These are phyloP conservation scores for Syncephalastrum contaminatum DNA, from an alignment of 371 early-diverging fungal species.

Conservation along the genomic window DNA sequence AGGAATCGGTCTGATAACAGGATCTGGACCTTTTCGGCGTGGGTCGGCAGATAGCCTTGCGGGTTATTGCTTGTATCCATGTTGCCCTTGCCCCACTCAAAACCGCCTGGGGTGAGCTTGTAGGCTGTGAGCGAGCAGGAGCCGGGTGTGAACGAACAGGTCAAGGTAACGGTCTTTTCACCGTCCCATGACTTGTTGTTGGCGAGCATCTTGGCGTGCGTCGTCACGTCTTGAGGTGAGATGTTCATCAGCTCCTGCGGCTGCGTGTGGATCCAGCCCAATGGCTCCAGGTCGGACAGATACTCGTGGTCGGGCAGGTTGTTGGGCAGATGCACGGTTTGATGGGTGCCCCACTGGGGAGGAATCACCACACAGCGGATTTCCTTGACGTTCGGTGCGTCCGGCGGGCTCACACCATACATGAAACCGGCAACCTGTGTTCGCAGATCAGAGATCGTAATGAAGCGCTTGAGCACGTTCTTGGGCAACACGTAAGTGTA, in stretches of 20 bases:
- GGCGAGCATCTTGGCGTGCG: conserved; percentile 85
- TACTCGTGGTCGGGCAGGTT: conserved; percentile 89
- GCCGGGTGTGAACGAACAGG: conserved; percentile 96
- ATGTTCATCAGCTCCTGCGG: conserved; percentile 92
- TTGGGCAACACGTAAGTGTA: conserved; percentile 96
- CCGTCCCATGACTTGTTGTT: conserved; percentile 94
- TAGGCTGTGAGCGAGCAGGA: conserved; percentile 95
- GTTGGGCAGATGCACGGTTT: conserved; percentile 90
- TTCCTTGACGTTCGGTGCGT: conserved; percentile 95
- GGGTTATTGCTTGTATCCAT: conserved; percentile 78
- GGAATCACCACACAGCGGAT: conserved; percentile 93
- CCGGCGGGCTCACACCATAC: conserved; percentile 93
- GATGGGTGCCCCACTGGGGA: conserved; percentile 97
- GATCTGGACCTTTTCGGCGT: conserved; percentile 95
- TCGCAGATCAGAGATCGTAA: conserved; percentile 92
- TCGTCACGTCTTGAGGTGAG: conserved; percentile 89
- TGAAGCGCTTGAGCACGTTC: conserved; percentile 95
- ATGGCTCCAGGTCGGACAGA: conserved; percentile 88
- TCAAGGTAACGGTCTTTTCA: conserved; percentile 87
- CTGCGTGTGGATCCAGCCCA: conserved; percentile 98
- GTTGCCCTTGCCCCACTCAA: conserved; percentile 93
- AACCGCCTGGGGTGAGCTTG: conserved; percentile 92
- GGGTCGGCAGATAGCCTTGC: conserved; percentile 83
- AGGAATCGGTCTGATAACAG: conserved; percentile 91
- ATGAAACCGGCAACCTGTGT: conserved; percentile 95